Base-by-base conservation (phyloP, 768 basidiomycete species). In the Serendipita sp. region DNA sequence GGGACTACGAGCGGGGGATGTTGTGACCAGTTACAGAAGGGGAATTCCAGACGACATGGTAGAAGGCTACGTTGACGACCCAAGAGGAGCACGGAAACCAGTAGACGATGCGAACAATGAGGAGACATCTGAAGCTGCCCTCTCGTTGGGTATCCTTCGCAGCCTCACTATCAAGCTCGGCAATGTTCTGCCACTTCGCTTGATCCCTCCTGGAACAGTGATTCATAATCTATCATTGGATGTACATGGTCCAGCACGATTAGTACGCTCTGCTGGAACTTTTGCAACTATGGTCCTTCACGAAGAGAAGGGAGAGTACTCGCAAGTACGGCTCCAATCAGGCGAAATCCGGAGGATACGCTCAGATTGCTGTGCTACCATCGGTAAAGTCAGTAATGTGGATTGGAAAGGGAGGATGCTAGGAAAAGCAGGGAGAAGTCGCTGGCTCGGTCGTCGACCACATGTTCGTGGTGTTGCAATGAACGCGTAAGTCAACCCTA, bases 391-490 rank as follows among this genome's bases (percentile, higher is more conserved):
- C 62, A 90, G 89, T 75, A 99, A 99, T 71, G 79, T 84, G 42
- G 76, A 94, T 62, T 92, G 91, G 84, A 90, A 91, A 72, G 83
- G 86, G 65, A 77, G 84, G 14, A 83, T 76, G 45, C 74, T 97
- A 34, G 96, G 93, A 14, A 99, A 98, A 73, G 96, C 96, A 4
- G 96, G 96, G 31, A 75, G 95, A 66, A 77, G 78, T 43, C 78
- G 94, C 41, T 94, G 91, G 90, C 74, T 97, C 20, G 94, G 94
- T 17, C 75, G 82, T 70, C 74, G 90, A 67, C 93, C 93, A 0
- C 79, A 80, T 33, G 91, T 95, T 50, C 85, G 93, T 73, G 93
- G 93, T 84, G 85, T 96, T 66, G 93, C 93, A 44, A 95, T 95
- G 93, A 97, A 96, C 73, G 86, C 90, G 83, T 92, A 75, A 44